Percentiles rank a stretch among this genome's conserved stretches.
phyloP scores from a whole-genome alignment of 768 basidiomycete species.

The Lyophyllum semitale region DNA sequence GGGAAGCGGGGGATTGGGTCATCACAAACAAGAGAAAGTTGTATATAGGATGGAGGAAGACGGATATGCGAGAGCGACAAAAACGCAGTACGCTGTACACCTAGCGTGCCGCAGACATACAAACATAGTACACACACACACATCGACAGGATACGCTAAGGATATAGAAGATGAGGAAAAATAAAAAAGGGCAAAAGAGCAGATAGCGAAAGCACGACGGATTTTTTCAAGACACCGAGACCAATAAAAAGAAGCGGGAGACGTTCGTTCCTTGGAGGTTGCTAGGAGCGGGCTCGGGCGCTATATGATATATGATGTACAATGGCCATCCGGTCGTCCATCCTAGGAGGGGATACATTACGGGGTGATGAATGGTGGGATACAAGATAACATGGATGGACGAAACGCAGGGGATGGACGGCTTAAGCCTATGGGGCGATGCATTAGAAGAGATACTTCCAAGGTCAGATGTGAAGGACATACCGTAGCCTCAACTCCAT shows the following conservation, averaged over 20 bases:
- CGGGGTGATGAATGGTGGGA: conserved; percentile 4
- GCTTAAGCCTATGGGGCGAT: conserved; percentile 4
- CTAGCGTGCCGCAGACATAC: conserved; percentile 13
- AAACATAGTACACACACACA: conserved; percentile 15
- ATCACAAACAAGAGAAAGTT: conserved; percentile 9
- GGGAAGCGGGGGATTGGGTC: too few relatives aligned
- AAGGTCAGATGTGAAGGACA: background rate
- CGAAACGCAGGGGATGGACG: background rate
- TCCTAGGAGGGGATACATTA: conserved; percentile 12
- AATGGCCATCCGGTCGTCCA: conserved; percentile 8
- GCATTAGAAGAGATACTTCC: background rate
- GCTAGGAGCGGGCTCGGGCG: background rate
- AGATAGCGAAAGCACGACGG: conserved; percentile 24
- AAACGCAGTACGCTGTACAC: conserved; percentile 10
- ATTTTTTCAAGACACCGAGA: conserved; percentile 14
- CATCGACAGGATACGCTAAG: conserved; percentile 12
- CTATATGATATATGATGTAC: conserved; percentile 12
- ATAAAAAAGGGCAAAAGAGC: conserved; percentile 15
- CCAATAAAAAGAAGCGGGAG: conserved; percentile 9
- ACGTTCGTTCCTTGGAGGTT: background rate
- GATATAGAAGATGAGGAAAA: conserved; percentile 10
- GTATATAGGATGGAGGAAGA: conserved; percentile 11
- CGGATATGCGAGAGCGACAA: conserved; percentile 7
- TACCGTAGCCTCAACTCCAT: conserved; percentile 11
- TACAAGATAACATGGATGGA: conserved; percentile 12